Evolutionary conservation across 805 yeast genomes (phyloP).

Genomic region (Gaillardinia entomophila): DNA sequence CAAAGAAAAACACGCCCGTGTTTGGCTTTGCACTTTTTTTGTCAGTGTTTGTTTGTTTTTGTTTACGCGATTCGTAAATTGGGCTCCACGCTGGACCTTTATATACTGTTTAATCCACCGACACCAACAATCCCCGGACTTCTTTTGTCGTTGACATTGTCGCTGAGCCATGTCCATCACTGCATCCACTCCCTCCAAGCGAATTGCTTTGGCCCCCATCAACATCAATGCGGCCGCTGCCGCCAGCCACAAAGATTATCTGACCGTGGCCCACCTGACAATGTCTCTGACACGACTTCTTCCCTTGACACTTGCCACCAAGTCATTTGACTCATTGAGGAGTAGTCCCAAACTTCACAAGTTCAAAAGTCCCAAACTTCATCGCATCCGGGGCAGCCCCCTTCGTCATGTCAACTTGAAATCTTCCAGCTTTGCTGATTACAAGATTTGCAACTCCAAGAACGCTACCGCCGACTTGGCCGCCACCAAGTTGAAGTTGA

Average conservation of each 20-base stretch:
- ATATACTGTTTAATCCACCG: not conserved
- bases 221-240: not conserved
- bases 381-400: not conserved
- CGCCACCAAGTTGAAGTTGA: conserved; percentile 38
- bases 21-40: not conserved
- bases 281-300: not conserved
- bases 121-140: not conserved
- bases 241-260: not conserved
- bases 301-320: not conserved
- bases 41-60: not conserved
- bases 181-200: conserved; percentile 15
- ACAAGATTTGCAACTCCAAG: conserved; percentile 12
- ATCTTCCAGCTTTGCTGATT: conserved; percentile 22
- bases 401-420: conserved; percentile 1
- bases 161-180: not conserved
- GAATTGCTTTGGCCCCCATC: conserved; percentile 35
- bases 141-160: not conserved
- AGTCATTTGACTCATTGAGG: not conserved
- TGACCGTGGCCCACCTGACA: not conserved
- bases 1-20: not conserved
- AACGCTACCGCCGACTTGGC: conserved; percentile 34
- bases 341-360: not conserved
- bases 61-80: not conserved
- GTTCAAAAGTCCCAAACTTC: not conserved
- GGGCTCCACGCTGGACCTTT: not conserved